A percentile compares a stretch with the other conserved stretches of the same genome.
phyloP scores from a whole-genome alignment of 2,329 filamentous ascomycete species.

The Colletotrichum spaethianum region DNA sequence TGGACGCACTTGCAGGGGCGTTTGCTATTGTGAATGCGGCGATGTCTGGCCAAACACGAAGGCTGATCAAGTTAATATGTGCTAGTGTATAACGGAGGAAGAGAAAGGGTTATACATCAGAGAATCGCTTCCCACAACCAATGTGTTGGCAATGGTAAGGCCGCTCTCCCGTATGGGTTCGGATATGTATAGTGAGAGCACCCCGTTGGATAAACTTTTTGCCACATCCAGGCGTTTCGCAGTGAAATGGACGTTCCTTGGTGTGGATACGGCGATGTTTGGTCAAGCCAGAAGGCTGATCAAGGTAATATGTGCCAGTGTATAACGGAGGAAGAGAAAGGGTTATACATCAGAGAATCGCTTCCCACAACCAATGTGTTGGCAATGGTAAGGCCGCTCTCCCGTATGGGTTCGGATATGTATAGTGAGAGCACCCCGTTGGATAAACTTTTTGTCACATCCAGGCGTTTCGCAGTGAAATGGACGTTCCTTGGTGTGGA shows the following conservation, averaged over 20 bases:
- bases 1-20: no score
- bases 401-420: slow-evolving; percentile 80
- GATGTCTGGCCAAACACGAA: no score
- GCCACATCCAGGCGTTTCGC: slow-evolving; percentile 71
- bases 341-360: slow-evolving; percentile 77
- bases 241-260: slow-evolving; percentile 77
- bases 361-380: slow-evolving; percentile 76
- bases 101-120: slow-evolving; percentile 75
- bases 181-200: slow-evolving; percentile 78
- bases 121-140: slow-evolving; percentile 78
- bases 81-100: no score
- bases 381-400: slow-evolving; percentile 80
- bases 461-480: slow-evolving; percentile 72
- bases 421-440: slow-evolving; percentile 78
- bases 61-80: no score
- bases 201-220: slow-evolving; percentile 82
- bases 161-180: slow-evolving; percentile 80
- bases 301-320: slow-evolving; percentile 49
- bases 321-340: background rate
- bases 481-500: slow-evolving; percentile 80
- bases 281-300: slow-evolving; percentile 74
- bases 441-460: slow-evolving; percentile 80
- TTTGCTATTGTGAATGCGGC: no score
- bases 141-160: slow-evolving; percentile 77
- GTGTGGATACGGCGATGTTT: slow-evolving; percentile 79